Evolutionary conservation across 2,329 filamentous ascomycete species (phyloP), one percentile per base, ranked within the genome.

Genomic region (Pseudogymnoascus sp.): DNA sequence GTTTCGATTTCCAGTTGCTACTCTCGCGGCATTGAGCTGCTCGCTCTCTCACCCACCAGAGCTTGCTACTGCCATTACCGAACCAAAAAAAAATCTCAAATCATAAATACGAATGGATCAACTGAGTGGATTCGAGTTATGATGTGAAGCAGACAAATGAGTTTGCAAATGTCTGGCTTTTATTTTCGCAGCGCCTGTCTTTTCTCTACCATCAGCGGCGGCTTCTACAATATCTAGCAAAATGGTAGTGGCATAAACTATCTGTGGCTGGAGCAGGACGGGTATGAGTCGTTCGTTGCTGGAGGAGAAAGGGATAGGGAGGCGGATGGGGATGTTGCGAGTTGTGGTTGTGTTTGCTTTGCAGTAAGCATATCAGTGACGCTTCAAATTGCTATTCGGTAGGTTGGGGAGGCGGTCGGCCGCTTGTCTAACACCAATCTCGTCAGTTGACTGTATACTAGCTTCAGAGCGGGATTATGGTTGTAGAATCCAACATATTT

Each of bases 201-300:
- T 89, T 90, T n/a, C 70, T 84, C 84, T 1, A 89, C 87, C 0
- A 82, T 90, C 28, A 81, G 84, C 4, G 87, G 87, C 1, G n/a
- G n/a, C n/a, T 89, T 90, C 70, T 90, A 81, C 71, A 80, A 88
- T 66, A 77, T 77, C 3, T 84, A 89, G 70, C 78, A 79, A 2
- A 80, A 78, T 31, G 83, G 81, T 0, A 85, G 83, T 47, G 80
- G 81, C 0, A 82, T 82, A 6, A 90, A 90, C 68, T 89, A 87
- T 68, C 79, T 79, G 0, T 90, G 88, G 87, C 73, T 91, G 47
- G 79, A 83, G 63, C 83, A 90, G 67, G 87, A 88, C 74, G 87
- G 87, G 5, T 83, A 83, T 64, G 88, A 91, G 69, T 88, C 83
- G 68, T 86, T 88, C 61, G 88, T 90, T 66, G 83, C 82, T 61